Percentiles rank a stretch among this genome's conserved stretches.
Conservation (phyloP, 2,329 filamentous ascomycete genomes). For the Colletotrichum siamense region DNA sequence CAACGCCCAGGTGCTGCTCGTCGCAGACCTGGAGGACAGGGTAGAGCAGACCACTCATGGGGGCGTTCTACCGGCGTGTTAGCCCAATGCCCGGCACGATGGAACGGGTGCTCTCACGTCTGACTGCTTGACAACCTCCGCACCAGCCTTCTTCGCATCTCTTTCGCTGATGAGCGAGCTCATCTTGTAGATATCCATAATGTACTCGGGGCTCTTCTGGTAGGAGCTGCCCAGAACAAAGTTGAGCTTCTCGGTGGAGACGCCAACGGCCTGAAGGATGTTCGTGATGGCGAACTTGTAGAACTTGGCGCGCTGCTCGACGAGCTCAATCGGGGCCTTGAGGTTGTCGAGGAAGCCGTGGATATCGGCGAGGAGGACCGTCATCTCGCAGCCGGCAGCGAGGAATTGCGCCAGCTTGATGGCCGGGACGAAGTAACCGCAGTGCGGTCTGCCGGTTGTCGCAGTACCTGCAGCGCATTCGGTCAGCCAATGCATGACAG, state of each 20-base stretch:
- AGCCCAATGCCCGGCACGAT: not conserved
- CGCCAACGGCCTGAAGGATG: constrained; percentile 77
- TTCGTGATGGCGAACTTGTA: constrained; percentile 80
- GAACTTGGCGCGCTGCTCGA: constrained; percentile 82
- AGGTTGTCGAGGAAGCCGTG: constrained; percentile 83
- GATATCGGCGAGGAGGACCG: constrained; percentile 76
- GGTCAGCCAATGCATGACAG: constrained; percentile 1
- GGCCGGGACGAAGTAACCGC: constrained; percentile 86
- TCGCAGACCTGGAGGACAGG: constrained; percentile 90
- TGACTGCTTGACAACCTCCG: constrained; percentile 93
- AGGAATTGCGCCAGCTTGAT: constrained; percentile 92
- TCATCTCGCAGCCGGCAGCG: constrained; percentile 82
- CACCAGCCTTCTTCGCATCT: constrained; percentile 87
- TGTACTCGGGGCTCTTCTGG: constrained; percentile 74
- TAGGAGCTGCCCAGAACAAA: constrained; percentile 88
- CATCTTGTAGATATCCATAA: constrained; percentile 88
- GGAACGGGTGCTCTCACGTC: constrained; percentile 34
- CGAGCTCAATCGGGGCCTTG: constrained; percentile 88
- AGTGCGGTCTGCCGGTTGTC: constrained; percentile 87
- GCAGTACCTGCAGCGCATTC: constrained; percentile 63
- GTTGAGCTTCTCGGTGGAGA: constrained; percentile 77
- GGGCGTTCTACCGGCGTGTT: constrained; percentile 43
- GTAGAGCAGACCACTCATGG: constrained; percentile 78
- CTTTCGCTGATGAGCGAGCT: constrained; percentile 74
- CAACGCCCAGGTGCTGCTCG: constrained; percentile 86